A percentile compares a stretch with the other conserved stretches of the same genome.
Conservation (phyloP, 2,329 filamentous ascomycete species). For the Penicillium sp. region DNA sequence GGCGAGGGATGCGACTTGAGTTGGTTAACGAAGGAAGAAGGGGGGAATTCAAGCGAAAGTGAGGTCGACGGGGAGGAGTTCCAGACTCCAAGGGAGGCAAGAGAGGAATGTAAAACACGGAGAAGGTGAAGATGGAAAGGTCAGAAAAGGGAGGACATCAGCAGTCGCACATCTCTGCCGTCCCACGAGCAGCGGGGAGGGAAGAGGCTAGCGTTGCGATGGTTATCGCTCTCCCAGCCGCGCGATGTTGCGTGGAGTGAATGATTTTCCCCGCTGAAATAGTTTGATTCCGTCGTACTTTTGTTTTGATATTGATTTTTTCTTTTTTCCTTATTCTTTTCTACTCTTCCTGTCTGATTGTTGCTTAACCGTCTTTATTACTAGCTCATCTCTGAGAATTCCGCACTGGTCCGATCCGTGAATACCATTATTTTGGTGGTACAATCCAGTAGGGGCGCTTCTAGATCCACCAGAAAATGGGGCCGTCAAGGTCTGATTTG, state of each 20-base stretch:
- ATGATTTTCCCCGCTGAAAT: no score
- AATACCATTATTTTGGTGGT: no score
- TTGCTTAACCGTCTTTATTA: no score
- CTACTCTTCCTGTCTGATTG: no score
- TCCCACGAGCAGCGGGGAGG: constrained; percentile 17
- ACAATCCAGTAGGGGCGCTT: constrained; percentile 2
- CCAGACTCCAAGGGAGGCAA: constrained; percentile 3
- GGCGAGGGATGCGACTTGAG: neutral
- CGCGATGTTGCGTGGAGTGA: neutral
- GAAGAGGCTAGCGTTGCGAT: constrained; percentile 3
- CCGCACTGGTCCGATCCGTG: no score
- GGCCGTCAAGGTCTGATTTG: constrained; percentile 9
- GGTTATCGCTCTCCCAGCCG: constrained; percentile 2
- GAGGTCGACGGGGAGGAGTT: constrained; percentile 1
- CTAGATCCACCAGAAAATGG: constrained; percentile 15
- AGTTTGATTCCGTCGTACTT: no score
- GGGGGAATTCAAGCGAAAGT: constrained; percentile 1
- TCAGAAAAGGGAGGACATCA: constrained; percentile 4
- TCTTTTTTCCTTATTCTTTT: no score
- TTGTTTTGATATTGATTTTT: no score
- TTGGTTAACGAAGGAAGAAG: constrained; percentile 3
- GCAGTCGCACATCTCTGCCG: constrained; percentile 18
- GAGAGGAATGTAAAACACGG: neutral
- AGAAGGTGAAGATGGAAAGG: no score
- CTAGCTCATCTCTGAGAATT: no score